phyloP scores from a whole-genome alignment of 192 early-diverging fungal genomes.

The Coemansia brasiliensis region DNA sequence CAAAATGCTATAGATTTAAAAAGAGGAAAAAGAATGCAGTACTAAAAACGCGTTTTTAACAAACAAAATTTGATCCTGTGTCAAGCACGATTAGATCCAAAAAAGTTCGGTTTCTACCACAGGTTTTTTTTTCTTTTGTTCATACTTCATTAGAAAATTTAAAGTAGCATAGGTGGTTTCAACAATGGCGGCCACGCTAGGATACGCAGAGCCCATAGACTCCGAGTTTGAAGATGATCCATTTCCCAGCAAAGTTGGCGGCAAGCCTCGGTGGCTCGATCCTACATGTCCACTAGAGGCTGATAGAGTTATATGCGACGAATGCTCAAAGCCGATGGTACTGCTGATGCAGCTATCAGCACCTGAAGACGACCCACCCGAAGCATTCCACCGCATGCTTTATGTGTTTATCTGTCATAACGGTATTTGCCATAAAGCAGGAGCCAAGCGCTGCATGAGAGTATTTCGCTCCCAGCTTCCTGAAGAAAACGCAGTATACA shows the following conservation, averaged over 20 bases:
- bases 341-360: conserved; percentile 88
- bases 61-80: not conserved
- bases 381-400: conserved; percentile 88
- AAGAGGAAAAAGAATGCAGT: not conserved
- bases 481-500: conserved; percentile 69
- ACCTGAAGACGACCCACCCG: conserved; percentile 81
- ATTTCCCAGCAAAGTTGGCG: conserved; percentile 89
- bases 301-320: conserved; percentile 66
- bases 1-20: not conserved
- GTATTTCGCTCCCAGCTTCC: conserved; percentile 79
- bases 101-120: too few relatives aligned
- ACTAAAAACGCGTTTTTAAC: not conserved
- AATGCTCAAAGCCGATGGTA: conserved; percentile 73
- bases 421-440: conserved; percentile 75
- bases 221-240: conserved; percentile 58
- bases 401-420: conserved; percentile 94
- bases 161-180: not conserved
- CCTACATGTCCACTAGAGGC: conserved; percentile 62
- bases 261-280: conserved; percentile 82
- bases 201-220: conserved; percentile 73
- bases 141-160: not conserved
- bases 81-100: too few relatives aligned
- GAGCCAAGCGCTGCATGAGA: conserved; percentile 68
- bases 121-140: not conserved
- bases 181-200: conserved; percentile 56